These are phyloP conservation scores for Epichloe baconii DNA, from an alignment of 2,329 filamentous ascomycete species.

Conservation along the genomic window DNA sequence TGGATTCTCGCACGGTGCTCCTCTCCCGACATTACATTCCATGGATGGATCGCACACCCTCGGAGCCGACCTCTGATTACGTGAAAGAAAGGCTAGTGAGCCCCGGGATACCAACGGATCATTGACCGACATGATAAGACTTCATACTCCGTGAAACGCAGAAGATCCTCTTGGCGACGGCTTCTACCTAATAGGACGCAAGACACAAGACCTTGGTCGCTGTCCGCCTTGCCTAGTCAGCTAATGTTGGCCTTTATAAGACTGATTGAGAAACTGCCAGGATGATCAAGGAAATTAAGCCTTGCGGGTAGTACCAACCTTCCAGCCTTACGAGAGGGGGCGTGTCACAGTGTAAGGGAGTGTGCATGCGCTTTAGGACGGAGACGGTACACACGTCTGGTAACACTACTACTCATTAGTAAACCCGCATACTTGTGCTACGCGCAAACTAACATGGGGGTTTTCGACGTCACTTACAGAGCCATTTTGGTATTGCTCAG, in stretches of 20 bases:
- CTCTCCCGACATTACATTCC: too few relatives aligned
- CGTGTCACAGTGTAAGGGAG: neutral
- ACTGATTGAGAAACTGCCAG: neutral
- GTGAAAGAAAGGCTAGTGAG: neutral
- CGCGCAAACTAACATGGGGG: neutral
- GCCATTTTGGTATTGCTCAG: neutral
- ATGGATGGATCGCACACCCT: too few relatives aligned
- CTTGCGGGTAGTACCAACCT: neutral
- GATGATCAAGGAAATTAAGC: neutral
- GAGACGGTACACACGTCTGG: neutral
- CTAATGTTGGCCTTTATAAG: too few relatives aligned
- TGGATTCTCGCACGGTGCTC: neutral
- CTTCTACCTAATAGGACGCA: too few relatives aligned
- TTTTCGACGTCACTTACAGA: neutral
- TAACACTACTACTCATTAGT: neutral
- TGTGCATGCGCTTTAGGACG: neutral
- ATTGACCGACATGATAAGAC: neutral
- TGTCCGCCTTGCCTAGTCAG: too few relatives aligned
- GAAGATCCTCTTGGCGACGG: too few relatives aligned
- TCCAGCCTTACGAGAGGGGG: neutral
- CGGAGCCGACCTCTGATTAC: neutral
- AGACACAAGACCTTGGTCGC: too few relatives aligned
- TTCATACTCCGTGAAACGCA: too few relatives aligned
- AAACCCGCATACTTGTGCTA: neutral
- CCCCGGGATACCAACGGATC: neutral